A percentile compares a stretch with the other conserved stretches of the same genome.
These are phyloP conservation scores for Darksidea phi DNA, from an alignment of 495 filamentous ascomycete species.

Conservation along the genomic window DNA sequence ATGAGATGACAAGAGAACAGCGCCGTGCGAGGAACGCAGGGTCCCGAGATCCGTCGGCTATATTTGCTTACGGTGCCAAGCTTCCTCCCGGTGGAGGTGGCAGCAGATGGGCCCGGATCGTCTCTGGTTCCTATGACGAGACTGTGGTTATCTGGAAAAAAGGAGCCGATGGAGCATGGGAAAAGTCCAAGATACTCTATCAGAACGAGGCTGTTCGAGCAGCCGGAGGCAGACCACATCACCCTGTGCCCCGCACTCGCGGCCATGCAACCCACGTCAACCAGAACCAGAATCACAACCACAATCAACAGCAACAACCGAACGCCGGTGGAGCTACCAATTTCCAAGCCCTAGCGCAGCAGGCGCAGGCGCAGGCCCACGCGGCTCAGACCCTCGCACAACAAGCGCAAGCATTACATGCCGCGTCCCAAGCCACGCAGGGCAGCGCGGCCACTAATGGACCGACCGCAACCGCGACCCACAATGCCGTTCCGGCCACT, in stretches of 20 bases:
- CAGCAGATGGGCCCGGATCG: slow-evolving; percentile 79
- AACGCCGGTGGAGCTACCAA: not conserved
- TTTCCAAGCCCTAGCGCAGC: not conserved
- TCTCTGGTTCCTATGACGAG: slow-evolving; percentile 94
- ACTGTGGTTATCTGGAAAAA: slow-evolving; percentile 92
- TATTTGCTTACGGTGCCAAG: slow-evolving; percentile 74
- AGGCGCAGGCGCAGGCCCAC: slow-evolving; percentile 16
- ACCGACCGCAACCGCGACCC: slow-evolving; percentile 19
- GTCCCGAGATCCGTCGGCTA: slow-evolving; percentile 69
- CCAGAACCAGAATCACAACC: slow-evolving; percentile 8
- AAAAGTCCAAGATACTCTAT: slow-evolving; percentile 64
- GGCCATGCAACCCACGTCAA: slow-evolving; percentile 15
- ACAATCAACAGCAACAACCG: slow-evolving; percentile 7
- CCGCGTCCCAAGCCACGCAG: slow-evolving; percentile 26
- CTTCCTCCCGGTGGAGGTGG: slow-evolving; percentile 87
- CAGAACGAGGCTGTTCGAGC: slow-evolving; percentile 62
- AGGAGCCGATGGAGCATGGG: slow-evolving; percentile 78
- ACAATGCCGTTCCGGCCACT: slow-evolving; percentile 21
- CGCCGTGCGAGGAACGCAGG: slow-evolving; percentile 69
- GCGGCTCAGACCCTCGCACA: slow-evolving; percentile 9
- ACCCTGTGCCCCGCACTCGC: slow-evolving; percentile 18
- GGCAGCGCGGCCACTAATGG: slow-evolving; percentile 11
- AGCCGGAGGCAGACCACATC: slow-evolving; percentile 40
- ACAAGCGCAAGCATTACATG: slow-evolving; percentile 34
- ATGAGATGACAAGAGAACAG: slow-evolving; percentile 41